A percentile compares a stretch with the other conserved stretches of the same genome.
phyloP scores from a whole-genome alignment of 2,329 filamentous ascomycete genomes.

The Fusarium duplospermum region DNA sequence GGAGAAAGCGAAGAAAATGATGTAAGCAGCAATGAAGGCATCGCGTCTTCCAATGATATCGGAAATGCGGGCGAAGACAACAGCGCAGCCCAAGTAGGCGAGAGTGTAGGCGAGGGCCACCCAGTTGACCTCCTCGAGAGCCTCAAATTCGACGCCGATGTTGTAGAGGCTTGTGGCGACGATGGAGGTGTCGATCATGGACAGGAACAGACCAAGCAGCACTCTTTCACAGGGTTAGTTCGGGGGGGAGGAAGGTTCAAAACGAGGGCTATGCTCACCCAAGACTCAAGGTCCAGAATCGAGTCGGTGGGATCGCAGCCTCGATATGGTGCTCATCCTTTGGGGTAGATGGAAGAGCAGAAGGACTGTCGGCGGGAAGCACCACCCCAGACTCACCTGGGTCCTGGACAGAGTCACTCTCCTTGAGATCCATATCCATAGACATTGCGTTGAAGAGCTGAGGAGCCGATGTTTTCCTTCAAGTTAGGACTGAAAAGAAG shows the following conservation, averaged over 20 bases:
- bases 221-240: conserved; percentile 51
- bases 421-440: conserved; percentile 7
- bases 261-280: conserved; percentile 42
- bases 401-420: neutral
- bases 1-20: conserved; percentile 68
- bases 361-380: neutral
- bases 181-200: conserved; percentile 70
- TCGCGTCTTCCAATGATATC: conserved; percentile 66
- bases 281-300: conserved; percentile 50
- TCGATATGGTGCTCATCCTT: conserved; percentile 7
- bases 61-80: conserved; percentile 65
- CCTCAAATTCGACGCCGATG: conserved; percentile 65
- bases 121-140: conserved; percentile 61
- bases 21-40: conserved; percentile 62
- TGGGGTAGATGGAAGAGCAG: neutral
- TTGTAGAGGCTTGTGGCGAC: conserved; percentile 68
- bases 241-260: no score
- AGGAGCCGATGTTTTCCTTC: neutral
- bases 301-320: conserved; percentile 42
- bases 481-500: neutral
- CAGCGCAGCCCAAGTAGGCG: conserved; percentile 67
- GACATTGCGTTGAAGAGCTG: neutral
- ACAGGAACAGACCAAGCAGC: conserved; percentile 65
- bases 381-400: neutral
- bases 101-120: conserved; percentile 67